phyloP scores from a whole-genome alignment of 169 alveolate genomes.

The Plasmodium relictum region DNA sequence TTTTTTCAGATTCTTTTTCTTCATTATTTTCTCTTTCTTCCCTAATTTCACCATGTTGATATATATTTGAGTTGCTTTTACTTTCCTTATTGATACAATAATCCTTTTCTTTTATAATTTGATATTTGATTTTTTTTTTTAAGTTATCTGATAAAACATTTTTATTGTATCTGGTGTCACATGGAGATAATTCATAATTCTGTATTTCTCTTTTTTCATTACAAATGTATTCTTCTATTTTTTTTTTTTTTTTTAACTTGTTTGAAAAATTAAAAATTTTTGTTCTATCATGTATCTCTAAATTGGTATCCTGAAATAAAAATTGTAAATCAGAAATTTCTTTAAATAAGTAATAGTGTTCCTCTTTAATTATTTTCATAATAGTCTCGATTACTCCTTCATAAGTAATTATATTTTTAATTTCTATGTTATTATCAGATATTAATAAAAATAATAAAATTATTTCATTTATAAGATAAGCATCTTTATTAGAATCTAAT shows the following conservation, averaged over 20 bases:
- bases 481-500: conserved; percentile 52
- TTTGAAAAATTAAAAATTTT: not conserved
- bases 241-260: not conserved
- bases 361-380: conserved; percentile 53
- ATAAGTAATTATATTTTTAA: conserved; percentile 60
- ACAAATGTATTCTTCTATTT: not conserved
- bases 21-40: not conserved
- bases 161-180: not conserved
- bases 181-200: not conserved
- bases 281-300: conserved; percentile 3
- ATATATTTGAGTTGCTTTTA: not conserved
- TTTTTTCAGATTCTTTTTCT: not conserved
- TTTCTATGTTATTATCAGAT: conserved; percentile 27
- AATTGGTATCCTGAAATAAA: conserved; percentile 12
- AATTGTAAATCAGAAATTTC: conserved; percentile 13
- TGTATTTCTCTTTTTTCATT: not conserved
- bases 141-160: not conserved
- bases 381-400: conserved; percentile 48
- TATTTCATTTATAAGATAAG: conserved; percentile 63
- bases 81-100: not conserved
- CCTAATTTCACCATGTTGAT: not conserved
- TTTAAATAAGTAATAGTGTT: conserved; percentile 36
- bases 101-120: not conserved
- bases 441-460: conserved; percentile 33
- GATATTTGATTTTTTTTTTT: not conserved